Conservation (phyloP, 805 yeast species). For the Sugiyamaella marilandica region DNA sequence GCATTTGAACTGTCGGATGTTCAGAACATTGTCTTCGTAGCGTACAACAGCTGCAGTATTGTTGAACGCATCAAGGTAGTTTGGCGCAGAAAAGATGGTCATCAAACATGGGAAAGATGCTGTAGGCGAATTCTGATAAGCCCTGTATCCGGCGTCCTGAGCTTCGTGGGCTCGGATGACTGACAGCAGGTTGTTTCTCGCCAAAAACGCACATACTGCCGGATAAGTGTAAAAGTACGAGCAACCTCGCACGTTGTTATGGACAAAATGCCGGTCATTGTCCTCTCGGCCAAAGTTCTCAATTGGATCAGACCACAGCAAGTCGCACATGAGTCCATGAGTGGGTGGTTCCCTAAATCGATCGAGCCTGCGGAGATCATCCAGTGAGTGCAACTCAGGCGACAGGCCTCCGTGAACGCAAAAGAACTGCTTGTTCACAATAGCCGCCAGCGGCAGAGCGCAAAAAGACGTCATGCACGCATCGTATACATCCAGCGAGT, state of each 20-base stretch:
- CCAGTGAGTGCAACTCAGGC: constrained; percentile 68
- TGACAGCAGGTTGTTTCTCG: constrained; percentile 71
- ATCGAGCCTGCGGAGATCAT: constrained; percentile 64
- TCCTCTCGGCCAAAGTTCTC: constrained; percentile 72
- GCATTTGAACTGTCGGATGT: constrained; percentile 87
- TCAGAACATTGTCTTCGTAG: constrained; percentile 89
- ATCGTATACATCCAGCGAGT: constrained; percentile 59
- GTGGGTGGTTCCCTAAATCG: constrained; percentile 93
- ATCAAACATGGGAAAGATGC: constrained; percentile 87
- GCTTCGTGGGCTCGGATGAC: constrained; percentile 96
- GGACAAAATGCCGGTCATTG: constrained; percentile 42
- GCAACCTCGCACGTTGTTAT: constrained; percentile 82
- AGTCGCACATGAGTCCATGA: constrained; percentile 87
- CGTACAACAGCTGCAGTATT: constrained; percentile 94
- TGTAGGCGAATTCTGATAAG: constrained; percentile 78
- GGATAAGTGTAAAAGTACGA: constrained; percentile 82
- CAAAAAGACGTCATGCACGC: constrained; percentile 75
- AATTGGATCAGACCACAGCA: constrained; percentile 95
- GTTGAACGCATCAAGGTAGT: constrained; percentile 85
- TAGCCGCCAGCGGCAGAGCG: constrained; percentile 84
- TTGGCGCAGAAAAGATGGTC: constrained; percentile 93
- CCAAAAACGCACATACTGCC: constrained; percentile 75
- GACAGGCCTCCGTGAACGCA: constrained; percentile 97
- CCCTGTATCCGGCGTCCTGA: constrained; percentile 94
- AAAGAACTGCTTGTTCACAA: constrained; percentile 89